A percentile compares a stretch with the other conserved stretches of the same genome.
Conservation (phyloP, 129 eudicot species). For the Artemisia annua region DNA sequence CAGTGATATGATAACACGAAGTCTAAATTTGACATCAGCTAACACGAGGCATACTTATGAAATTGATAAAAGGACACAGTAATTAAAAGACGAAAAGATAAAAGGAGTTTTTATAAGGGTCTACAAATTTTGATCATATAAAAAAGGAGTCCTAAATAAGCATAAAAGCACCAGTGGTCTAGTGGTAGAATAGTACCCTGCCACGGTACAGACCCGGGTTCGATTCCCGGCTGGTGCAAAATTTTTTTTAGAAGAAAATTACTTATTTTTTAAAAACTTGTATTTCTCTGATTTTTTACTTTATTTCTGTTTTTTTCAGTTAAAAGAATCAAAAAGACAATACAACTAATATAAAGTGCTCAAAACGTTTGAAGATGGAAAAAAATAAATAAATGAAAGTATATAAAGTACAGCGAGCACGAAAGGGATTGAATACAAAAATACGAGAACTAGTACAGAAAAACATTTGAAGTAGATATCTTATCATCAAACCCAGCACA, state of each 20-base stretch:
- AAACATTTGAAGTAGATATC: conserved; percentile 11
- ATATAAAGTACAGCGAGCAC: conserved; percentile 9
- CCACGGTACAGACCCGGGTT: conserved; percentile 84
- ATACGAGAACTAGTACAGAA: background rate
- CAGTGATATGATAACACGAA: no score
- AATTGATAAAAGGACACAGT: no score
- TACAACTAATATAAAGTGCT: background rate
- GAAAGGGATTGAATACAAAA: background rate
- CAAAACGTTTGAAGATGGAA: no score
- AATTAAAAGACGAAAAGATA: no score
- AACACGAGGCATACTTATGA: no score
- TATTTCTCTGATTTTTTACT: background rate
- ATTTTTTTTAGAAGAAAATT: background rate
- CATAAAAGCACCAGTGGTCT: conserved; percentile 54
- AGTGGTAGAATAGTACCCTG: conserved; percentile 58
- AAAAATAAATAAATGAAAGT: background rate
- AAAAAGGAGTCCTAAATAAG: no score
- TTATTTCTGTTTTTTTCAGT: background rate
- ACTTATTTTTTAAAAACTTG: background rate
- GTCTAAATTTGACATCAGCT: no score
- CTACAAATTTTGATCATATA: no score
- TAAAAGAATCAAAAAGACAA: background rate
- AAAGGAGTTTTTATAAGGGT: no score
- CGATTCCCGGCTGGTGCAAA: conserved; percentile 97
- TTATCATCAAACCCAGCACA: conserved; percentile 10